These are phyloP conservation scores for Hypoxylon sp. DNA, from an alignment of 2,329 filamentous ascomycete genomes.

Conservation along the genomic window DNA sequence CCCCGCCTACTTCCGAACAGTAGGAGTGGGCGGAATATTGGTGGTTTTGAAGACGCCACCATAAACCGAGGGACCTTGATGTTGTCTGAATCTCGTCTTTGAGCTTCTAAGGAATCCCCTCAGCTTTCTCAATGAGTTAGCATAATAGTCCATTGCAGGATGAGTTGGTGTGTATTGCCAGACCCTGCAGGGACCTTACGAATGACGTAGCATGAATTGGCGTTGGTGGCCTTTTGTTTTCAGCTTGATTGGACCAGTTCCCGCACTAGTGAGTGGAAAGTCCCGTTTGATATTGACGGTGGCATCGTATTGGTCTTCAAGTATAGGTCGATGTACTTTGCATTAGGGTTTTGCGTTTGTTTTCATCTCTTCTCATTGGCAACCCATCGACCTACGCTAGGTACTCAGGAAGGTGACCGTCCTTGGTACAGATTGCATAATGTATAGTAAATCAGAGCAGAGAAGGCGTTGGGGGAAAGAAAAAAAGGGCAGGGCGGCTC, in stretches of 20 bases:
- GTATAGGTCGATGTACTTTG: constrained; percentile 24
- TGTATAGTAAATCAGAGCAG: constrained; percentile 40
- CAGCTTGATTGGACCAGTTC: constrained; percentile 15
- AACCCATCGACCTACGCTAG: neutral
- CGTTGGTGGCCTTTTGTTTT: constrained; percentile 41
- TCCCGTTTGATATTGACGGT: constrained; percentile 10
- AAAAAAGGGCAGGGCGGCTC: constrained; percentile 22
- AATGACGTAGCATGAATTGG: constrained; percentile 42
- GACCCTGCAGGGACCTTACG: constrained; percentile 32
- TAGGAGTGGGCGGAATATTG: constrained; percentile 26
- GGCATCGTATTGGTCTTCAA: constrained; percentile 21
- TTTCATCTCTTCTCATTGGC: constrained; percentile 12
- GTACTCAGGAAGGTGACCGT: constrained; percentile 1
- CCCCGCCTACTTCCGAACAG: constrained; percentile 47
- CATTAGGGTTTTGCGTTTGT: constrained; percentile 17
- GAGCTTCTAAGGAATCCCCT: neutral
- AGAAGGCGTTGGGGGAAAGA: constrained; percentile 31
- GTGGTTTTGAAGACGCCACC: constrained; percentile 6
- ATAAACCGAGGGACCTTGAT: neutral
- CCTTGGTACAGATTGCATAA: constrained; percentile 31
- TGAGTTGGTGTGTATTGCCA: constrained; percentile 13
- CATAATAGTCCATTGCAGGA: constrained; percentile 10
- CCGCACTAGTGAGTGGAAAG: constrained; percentile 8
- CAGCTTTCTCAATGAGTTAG: constrained; percentile 12
- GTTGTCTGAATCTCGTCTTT: neutral